These are phyloP conservation scores for Peltaster fructicola DNA, from an alignment of 2,329 filamentous ascomycete species.

Conservation along the genomic window DNA sequence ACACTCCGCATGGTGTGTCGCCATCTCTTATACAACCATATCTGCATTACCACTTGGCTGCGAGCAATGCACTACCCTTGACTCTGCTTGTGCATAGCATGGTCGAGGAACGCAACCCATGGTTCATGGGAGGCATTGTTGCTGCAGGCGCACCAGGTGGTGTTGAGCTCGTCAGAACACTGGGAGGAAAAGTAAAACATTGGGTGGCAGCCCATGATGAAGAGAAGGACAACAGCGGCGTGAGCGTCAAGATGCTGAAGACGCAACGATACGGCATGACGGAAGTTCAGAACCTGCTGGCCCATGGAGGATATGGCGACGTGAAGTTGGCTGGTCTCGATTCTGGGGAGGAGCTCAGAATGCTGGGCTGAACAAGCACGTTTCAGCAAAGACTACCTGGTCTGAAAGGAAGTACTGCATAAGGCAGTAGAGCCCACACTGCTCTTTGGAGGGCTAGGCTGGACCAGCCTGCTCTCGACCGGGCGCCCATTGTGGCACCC, in stretches of 20 bases:
- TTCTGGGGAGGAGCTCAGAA: too few relatives aligned
- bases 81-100: conserved; percentile 49
- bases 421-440: too few relatives aligned
- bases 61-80: conserved; percentile 40
- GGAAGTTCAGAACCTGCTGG: conserved; percentile 27
- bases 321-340: conserved; percentile 1
- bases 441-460: too few relatives aligned
- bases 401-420: too few relatives aligned
- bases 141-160: conserved; percentile 40
- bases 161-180: conserved; percentile 34
- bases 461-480: too few relatives aligned
- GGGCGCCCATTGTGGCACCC: too few relatives aligned
- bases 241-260: conserved; percentile 34
- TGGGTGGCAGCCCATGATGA: conserved; percentile 49
- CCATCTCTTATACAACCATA: conserved; percentile 38
- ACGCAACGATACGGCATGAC: conserved; percentile 28
- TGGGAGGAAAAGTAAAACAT: conserved; percentile 34
- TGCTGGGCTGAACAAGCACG: too few relatives aligned
- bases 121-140: conserved; percentile 44
- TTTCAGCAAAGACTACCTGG: too few relatives aligned
- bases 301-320: conserved; percentile 8
- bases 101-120: conserved; percentile 40
- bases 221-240: conserved; percentile 37
- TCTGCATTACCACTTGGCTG: conserved; percentile 35
- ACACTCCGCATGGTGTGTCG: conserved; percentile 45